These are phyloP conservation scores for Scleromitrula shiraiana DNA, from an alignment of 2,329 filamentous ascomycete genomes.

Conservation along the genomic window DNA sequence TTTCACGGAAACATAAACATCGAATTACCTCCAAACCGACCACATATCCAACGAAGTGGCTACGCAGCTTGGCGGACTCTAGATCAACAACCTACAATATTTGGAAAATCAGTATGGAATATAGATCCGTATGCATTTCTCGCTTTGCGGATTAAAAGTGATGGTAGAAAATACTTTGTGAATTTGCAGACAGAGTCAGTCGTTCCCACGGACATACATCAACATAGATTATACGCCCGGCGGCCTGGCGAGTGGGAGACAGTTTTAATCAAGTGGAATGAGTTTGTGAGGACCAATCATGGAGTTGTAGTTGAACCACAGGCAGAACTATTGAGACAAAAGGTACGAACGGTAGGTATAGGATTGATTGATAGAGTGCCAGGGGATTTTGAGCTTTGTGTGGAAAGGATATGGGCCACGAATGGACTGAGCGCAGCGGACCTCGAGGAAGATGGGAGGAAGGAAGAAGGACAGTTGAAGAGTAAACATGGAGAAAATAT, in stretches of 20 bases:
- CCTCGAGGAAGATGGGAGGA: slow-evolving; percentile 22
- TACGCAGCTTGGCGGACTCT: slow-evolving; percentile 87
- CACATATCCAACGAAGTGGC: slow-evolving; percentile 69
- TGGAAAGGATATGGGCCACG: slow-evolving; percentile 86
- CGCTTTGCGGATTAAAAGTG: slow-evolving; percentile 79
- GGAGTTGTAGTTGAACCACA: slow-evolving; percentile 90
- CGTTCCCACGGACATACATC: slow-evolving; percentile 90
- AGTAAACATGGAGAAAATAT: slow-evolving; percentile 37
- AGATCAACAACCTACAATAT: slow-evolving; percentile 69
- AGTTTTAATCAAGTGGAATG: slow-evolving; percentile 79
- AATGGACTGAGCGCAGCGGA: slow-evolving; percentile 40
- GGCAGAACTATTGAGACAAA: slow-evolving; percentile 78
- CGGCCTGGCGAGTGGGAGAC: slow-evolving; percentile 89
- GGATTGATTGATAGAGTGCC: slow-evolving; percentile 83
- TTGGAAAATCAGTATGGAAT: slow-evolving; percentile 80
- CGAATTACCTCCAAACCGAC: slow-evolving; percentile 65
- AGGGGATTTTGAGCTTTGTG: slow-evolving; percentile 78
- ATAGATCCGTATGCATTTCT: slow-evolving; percentile 85
- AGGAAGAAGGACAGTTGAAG: slow-evolving; percentile 33
- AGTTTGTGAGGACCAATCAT: slow-evolving; percentile 92
- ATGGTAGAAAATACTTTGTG: slow-evolving; percentile 86
- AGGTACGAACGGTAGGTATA: slow-evolving; percentile 77
- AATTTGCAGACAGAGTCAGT: slow-evolving; percentile 94
- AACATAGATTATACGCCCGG: slow-evolving; percentile 78
- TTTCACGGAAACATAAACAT: slow-evolving; percentile 89